Evolutionary conservation across 2,329 filamentous ascomycete species (phyloP), one percentile per base, ranked within the genome.

Genomic region (Didymella lethalis): DNA sequence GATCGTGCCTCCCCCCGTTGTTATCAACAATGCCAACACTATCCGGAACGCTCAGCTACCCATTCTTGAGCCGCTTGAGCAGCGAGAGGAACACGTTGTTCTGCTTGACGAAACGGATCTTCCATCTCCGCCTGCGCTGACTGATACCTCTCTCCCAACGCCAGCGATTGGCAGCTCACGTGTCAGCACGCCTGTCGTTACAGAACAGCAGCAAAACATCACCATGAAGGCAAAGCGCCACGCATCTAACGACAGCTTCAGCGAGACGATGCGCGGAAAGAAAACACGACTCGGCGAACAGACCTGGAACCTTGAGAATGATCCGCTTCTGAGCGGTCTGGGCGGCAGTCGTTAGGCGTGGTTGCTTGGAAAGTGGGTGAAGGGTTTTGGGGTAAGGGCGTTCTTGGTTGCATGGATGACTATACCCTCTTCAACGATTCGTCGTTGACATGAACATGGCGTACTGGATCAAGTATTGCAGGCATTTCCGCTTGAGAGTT

Each of bases 71-170:
- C 48, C 54, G 7, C 34, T 43, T 4, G 18, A 51, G 41, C 54
- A 52, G 29, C 34, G 36, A 12, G 48, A 57, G 5, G 48, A 44
- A 6, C 44, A 54, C n/a, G 41, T 55, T 20, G n/a, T 53, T 29
- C 29, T 43, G n/a, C 25, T 61, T 10, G 61, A 65, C 34, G 65
- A 69, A 7, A 41, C 64, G 3, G 66, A 63, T 8, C 12, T 53
- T 16, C 32, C 46, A 3, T 74, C 70, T 2, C 67, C 68, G 14
- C 70, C 71, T 44, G 55, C 68, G 1, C 56, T 74, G 10, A 74
- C 70, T 1, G 67, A 75, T 36, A 69, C 68, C 2, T 70, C 65
- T 7, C 55, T 71, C 3, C 54, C 65, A 1, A 72, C 71, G 1
- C 69, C 70, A 3, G 70, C 63, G 4, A 52, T 65, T 4, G 61